Base-by-base conservation (phyloP, 441 rosid genomes). In the Euphorbia schlechtendalii region DNA sequence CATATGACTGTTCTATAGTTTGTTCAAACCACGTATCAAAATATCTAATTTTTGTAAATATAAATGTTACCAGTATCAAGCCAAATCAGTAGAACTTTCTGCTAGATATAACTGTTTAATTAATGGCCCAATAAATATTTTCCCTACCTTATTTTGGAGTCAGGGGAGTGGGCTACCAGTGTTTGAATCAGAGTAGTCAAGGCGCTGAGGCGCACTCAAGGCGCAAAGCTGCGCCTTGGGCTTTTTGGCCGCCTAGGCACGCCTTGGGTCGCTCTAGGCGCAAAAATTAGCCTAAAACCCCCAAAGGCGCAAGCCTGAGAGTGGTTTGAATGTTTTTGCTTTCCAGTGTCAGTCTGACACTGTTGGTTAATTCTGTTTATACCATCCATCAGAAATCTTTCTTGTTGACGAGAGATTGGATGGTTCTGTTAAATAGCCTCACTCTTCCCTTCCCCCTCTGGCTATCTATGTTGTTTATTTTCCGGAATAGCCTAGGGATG, bases 281-380 rank as follows among this genome's bases (percentile, higher is more conserved):
- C n/a, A n/a, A n/a, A n/a, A n/a, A n/a, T n/a, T n/a, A n/a, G n/a
- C n/a, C n/a, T n/a, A n/a, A n/a, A n/a, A n/a, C n/a, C n/a, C n/a
- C n/a, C n/a, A n/a, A n/a, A n/a, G n/a, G n/a, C n/a, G n/a, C n/a
- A n/a, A n/a, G n/a, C n/a, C n/a, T n/a, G n/a, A n/a, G n/a, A n/a
- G n/a, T n/a, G n/a, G n/a, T n/a, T n/a, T 34, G 34, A 15, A 22
- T 34, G 34, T 21, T 36, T 53, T n/a, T 60, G 64, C 51, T 64
- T 49, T 63, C 58, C 36, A 51, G 58, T 34, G n/a, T n/a, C n/a
- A n/a, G n/a, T n/a, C n/a, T n/a, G n/a, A n/a, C n/a, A n/a, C n/a
- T n/a, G n/a, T n/a, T n/a, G n/a, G n/a, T n/a, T n/a, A n/a, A n/a
- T n/a, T n/a, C n/a, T n/a, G n/a, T n/a, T n/a, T n/a, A n/a, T n/a